Base-by-base conservation (phyloP, 2,329 filamentous ascomycete genomes). In the Cadophora luteo-olivacea region DNA sequence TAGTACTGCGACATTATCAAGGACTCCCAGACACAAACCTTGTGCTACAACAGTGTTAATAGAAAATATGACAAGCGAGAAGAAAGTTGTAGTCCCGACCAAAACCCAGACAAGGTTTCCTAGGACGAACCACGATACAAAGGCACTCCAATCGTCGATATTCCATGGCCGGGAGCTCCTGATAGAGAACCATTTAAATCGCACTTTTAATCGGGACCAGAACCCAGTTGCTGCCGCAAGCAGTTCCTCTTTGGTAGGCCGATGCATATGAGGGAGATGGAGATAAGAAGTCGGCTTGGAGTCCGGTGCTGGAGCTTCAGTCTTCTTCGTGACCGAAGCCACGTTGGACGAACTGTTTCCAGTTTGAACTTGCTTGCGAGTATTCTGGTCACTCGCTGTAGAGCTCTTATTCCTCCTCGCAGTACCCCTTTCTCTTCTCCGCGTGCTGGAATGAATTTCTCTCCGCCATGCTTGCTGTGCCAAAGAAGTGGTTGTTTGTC, bases 151-250 rank as follows among this genome's bases (percentile, higher is more conserved):
- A 81, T 99, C 96, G 79, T 99, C 96, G 25, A 91, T 87, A 79
- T 97, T 99, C 88, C 96, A 99, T 0, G 96, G 96, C 48, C 96
- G 87, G 79, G 92, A 92, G 78, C 94, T 97, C 77, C 94, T 86
- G 75, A 99, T 99, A 2, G 96, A 97, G 75, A 96, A 91, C 96
- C 96, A 99, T 81, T 99, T 99, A 83, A 98, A 97, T 51, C 94
- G 91, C 29, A 98, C 92, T 77, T 91, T 93, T 55, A 97, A 81
- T 61, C 96, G 88, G 71, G 97, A 91, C 90, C 93, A 96, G 79
- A 98, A 97, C 0, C 94, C 94, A 25, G 90, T 97, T 45, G 96
- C 94, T 4, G 96, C 95, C 24, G 92, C 91, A 45, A 99, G 84
- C 33, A 99, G 85, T 79, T 99, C 96, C 78, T 97, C 94, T 78